Conservation (phyloP, 495 filamentous ascomycete species). For the Trichoderma orchidacearum region DNA sequence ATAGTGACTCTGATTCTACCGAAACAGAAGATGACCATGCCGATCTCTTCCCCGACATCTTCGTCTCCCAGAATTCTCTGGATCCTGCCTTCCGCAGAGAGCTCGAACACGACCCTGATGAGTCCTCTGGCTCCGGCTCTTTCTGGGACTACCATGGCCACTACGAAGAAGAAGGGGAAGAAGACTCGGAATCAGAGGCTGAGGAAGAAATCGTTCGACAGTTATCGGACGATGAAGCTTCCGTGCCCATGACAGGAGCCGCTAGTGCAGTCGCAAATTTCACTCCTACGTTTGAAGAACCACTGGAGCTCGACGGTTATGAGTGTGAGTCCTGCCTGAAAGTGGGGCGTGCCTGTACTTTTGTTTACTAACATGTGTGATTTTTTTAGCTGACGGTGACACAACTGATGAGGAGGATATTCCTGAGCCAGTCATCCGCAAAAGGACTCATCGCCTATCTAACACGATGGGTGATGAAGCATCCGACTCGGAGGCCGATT, state of each 20-base stretch:
- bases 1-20: slow-evolving; percentile 30
- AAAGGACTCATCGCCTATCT: slow-evolving; percentile 28
- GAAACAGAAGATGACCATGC: slow-evolving; percentile 28
- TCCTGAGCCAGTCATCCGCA: slow-evolving; percentile 40
- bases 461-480: slow-evolving; percentile 19
- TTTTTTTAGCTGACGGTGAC: slow-evolving; percentile 60
- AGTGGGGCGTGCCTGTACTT: slow-evolving; percentile 2
- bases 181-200: slow-evolving; percentile 14
- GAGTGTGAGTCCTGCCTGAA: slow-evolving; percentile 49
- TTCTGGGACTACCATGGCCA: slow-evolving; percentile 30
- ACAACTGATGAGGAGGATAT: slow-evolving; percentile 69
- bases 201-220: slow-evolving; percentile 11
- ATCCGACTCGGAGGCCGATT: slow-evolving; percentile 25
- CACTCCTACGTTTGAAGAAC: slow-evolving; percentile 17
- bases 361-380: neutral
- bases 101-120: slow-evolving; percentile 49
- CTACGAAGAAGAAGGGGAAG: slow-evolving; percentile 5
- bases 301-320: slow-evolving; percentile 54
- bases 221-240: slow-evolving; percentile 9
- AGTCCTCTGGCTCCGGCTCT: slow-evolving; percentile 28
- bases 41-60: slow-evolving; percentile 55
- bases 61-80: slow-evolving; percentile 55
- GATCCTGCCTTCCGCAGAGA: slow-evolving; percentile 55
- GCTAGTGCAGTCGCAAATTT: neutral
- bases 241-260: neutral